Percentiles rank a stretch among this genome's conserved stretches.
Conservation (phyloP, 2,329 filamentous ascomycete genomes). For the Pseudogymnoascus sp. region DNA sequence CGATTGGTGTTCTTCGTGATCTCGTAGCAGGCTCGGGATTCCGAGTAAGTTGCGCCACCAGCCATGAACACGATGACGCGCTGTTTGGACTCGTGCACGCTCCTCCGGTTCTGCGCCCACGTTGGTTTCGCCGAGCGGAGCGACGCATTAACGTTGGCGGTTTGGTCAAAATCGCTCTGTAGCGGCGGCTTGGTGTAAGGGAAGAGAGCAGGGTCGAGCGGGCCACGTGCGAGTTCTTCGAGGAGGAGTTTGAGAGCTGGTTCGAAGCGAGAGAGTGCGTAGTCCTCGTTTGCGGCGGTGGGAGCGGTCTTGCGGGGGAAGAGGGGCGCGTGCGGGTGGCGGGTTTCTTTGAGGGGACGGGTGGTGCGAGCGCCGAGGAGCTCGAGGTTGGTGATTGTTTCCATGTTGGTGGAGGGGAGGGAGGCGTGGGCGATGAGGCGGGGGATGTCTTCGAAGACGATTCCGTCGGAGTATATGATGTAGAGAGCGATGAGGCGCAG, state of each 20-base stretch:
- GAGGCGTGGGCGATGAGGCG: slow-evolving; percentile 77
- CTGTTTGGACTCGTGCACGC: slow-evolving; percentile 72
- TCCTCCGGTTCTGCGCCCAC: slow-evolving; percentile 78
- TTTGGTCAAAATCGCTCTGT: slow-evolving; percentile 50
- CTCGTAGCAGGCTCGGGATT: slow-evolving; percentile 84
- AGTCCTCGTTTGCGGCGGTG: slow-evolving; percentile 59
- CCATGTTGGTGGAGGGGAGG: slow-evolving; percentile 63
- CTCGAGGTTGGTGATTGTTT: slow-evolving; percentile 68
- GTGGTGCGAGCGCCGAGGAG: slow-evolving; percentile 69
- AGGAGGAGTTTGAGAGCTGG: slow-evolving; percentile 75
- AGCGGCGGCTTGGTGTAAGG: slow-evolving; percentile 65
- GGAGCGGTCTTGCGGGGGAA: slow-evolving; percentile 59
- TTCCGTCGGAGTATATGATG: slow-evolving; percentile 74
- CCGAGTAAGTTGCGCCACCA: slow-evolving; percentile 88
- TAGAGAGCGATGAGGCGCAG: slow-evolving; percentile 81
- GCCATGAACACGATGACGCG: slow-evolving; percentile 91
- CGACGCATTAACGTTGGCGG: slow-evolving; percentile 56
- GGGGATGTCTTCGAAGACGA: slow-evolving; percentile 74
- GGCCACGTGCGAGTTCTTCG: slow-evolving; percentile 60
- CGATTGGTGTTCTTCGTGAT: slow-evolving; percentile 61
- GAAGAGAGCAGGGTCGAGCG: slow-evolving; percentile 57
- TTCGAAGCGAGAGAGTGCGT: slow-evolving; percentile 78
- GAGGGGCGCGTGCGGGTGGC: slow-evolving; percentile 54
- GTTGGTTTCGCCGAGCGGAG: slow-evolving; percentile 87
- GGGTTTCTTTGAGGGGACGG: slow-evolving; percentile 68